Conservation (phyloP, 768 basidiomycete genomes). For the Russula emetica region DNA sequence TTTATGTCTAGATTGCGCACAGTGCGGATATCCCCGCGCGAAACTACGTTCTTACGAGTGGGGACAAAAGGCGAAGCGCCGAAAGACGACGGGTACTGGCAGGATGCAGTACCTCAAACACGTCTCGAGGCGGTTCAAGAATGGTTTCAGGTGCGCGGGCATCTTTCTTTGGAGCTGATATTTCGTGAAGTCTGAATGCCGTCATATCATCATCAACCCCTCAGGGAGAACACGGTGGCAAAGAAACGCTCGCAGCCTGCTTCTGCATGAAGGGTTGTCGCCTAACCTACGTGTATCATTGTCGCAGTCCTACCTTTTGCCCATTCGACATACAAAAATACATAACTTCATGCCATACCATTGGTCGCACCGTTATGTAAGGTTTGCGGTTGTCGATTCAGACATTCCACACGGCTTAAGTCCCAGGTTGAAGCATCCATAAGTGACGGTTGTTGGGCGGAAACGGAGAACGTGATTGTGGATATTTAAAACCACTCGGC, state of each 20-base stretch:
- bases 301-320: conserved; percentile 22
- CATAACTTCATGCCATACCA: conserved; percentile 31
- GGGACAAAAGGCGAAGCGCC: conserved; percentile 98
- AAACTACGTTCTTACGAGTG: conserved; percentile 96
- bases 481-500: background rate
- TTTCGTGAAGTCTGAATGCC: conserved; percentile 2
- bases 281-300: conserved; percentile 28
- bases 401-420: background rate
- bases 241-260: conserved; percentile 69
- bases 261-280: conserved; percentile 39
- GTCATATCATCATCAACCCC: conserved; percentile 12
- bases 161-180: conserved; percentile 2
- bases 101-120: conserved; percentile 91
- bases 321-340: conserved; percentile 33
- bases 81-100: conserved; percentile 99
- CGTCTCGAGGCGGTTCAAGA: conserved; percentile 96
- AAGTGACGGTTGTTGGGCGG: background rate
- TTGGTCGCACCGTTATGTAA: conserved; percentile 1
- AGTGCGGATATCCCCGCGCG: conserved; percentile 95
- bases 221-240: conserved; percentile 86
- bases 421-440: background rate
- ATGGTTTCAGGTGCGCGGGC: conserved; percentile 78
- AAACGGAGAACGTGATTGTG: background rate
- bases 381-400: background rate
- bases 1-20: conserved; percentile 72